Base-by-base conservation (phyloP, 2,329 filamentous ascomycete genomes). In the Aspergillus aculeatus region DNA sequence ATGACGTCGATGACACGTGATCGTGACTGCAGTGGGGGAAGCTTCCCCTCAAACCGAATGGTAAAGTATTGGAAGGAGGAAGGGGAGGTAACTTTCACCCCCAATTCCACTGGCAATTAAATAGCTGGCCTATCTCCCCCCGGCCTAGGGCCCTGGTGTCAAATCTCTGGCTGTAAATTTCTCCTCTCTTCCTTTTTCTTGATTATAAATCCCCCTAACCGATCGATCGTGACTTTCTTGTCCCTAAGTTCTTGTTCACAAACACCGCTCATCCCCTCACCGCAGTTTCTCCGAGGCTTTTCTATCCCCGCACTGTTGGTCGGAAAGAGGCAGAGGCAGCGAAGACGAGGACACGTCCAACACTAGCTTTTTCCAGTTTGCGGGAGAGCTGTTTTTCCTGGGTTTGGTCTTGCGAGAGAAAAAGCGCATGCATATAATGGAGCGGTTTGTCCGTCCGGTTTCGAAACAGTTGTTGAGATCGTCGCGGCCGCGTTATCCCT, bases 401-500 rank as follows among this genome's bases (percentile, higher is more conserved):
- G 11, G 10, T 35, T 4, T 6, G 5, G 32, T 16, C 11, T 2
- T 14, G 32, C 1, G 32, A 12, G 4, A 35, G 5, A 14, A 35
- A 16, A 35, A 12, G 32, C 11, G 32, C 26, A 35, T 9, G 16
- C 38, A 19, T 44, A 29, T 29, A 62, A 76, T 77, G 75, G 73
- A 77, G 54, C 68, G 67, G 56, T 54, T 77, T 35, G 58, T 74
- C 49, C 72, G 74, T 60, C 71, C 76, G 38, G 64, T 77, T 23
- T 66, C 73, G 24, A 71, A 71, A 41, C 75, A 76, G 62, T 66
- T 78, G 19, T 63, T 74, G 51, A 70, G 72, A 64, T 66, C 74
- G 47, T 66, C 74, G 47, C 68, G 68, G 49, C 64, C 69, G 38
- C 69, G 71, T 64, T 77, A 75, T 62, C 73, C 73, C 47, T 77